Conservation (phyloP, 2,329 filamentous ascomycete species). For the Blastomyces percursus region DNA sequence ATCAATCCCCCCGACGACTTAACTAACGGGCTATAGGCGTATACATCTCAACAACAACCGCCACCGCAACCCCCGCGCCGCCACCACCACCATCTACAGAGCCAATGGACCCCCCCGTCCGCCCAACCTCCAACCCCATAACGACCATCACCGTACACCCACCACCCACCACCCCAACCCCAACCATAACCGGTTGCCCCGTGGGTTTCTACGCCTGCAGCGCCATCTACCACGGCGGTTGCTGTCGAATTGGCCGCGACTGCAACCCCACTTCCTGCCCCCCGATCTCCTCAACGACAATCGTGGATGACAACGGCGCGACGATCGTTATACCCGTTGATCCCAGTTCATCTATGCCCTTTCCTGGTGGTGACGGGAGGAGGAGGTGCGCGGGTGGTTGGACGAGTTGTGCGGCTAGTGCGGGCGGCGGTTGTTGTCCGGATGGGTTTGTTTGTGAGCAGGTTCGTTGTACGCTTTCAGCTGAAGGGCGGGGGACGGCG, state of each 20-base stretch:
- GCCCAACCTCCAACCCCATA: conserved; percentile 19
- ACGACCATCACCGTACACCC: conserved; percentile 11
- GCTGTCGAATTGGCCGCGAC: conserved; percentile 77
- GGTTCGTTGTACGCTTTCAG: conserved; percentile 55
- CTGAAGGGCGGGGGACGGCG: conserved; percentile 40
- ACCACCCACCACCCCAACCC: conserved; percentile 28
- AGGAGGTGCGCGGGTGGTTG: conserved; percentile 64
- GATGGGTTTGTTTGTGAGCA: conserved; percentile 62
- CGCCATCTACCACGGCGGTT: conserved; percentile 69
- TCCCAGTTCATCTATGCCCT: conserved; percentile 29
- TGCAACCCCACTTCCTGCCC: conserved; percentile 70
- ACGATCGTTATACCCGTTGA: conserved; percentile 58
- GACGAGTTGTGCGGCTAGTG: conserved; percentile 57
- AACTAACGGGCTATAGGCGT: conserved; percentile 19
- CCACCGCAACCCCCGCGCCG: conserved; percentile 25
- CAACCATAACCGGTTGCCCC: conserved; percentile 50
- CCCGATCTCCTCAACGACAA: conserved; percentile 50
- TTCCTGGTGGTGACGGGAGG: conserved; percentile 17
- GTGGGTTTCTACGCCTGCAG: conserved; percentile 87
- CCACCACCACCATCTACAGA: conserved; percentile 25
- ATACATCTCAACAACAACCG: conserved; percentile 26
- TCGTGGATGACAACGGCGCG: conserved; percentile 52
- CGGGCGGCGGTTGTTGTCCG: conserved; percentile 74
- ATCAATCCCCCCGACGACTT: background rate
- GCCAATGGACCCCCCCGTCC: conserved; percentile 21